These are phyloP conservation scores for Vigna nakashimae DNA, from an alignment of 306 rosid species.

Conservation along the genomic window DNA sequence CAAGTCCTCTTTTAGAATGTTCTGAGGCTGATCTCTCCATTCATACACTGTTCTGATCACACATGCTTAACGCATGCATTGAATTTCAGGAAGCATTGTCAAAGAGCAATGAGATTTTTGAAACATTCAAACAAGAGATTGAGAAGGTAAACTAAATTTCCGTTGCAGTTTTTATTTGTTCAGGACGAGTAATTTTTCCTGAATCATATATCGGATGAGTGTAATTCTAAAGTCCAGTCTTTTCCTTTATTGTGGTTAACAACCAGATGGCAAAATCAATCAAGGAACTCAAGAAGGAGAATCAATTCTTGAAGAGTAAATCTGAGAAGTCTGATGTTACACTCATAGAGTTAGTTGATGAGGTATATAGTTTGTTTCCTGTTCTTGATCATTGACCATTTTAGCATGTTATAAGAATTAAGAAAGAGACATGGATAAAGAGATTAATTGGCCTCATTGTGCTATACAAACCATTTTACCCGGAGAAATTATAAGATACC, in stretches of 20 bases:
- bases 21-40: conserved; percentile 13
- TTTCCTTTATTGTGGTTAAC: conserved; percentile 47
- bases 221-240: conserved; percentile 28
- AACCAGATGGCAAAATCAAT: conserved; percentile 88
- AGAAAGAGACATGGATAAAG: background rate
- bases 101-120: conserved; percentile 91
- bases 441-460: conserved; percentile 16
- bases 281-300: conserved; percentile 97
- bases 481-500: background rate
- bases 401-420: conserved; percentile 9
- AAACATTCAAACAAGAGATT: conserved; percentile 90
- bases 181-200: conserved; percentile 29
- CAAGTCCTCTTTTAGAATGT: conserved; percentile 5
- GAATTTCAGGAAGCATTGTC: conserved; percentile 80
- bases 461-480: background rate
- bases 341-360: conserved; percentile 83
- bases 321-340: conserved; percentile 84
- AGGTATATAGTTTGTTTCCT: conserved; percentile 58
- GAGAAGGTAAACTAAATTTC: conserved; percentile 69
- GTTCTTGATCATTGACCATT: conserved; percentile 23
- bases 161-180: conserved; percentile 34
- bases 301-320: conserved; percentile 89
- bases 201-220: conserved; percentile 35
- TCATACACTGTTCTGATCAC: conserved; percentile 22
- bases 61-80: conserved; percentile 41